These are phyloP conservation scores for Tricladium varicosporioides DNA, from an alignment of 2,329 filamentous ascomycete species.

Conservation along the genomic window DNA sequence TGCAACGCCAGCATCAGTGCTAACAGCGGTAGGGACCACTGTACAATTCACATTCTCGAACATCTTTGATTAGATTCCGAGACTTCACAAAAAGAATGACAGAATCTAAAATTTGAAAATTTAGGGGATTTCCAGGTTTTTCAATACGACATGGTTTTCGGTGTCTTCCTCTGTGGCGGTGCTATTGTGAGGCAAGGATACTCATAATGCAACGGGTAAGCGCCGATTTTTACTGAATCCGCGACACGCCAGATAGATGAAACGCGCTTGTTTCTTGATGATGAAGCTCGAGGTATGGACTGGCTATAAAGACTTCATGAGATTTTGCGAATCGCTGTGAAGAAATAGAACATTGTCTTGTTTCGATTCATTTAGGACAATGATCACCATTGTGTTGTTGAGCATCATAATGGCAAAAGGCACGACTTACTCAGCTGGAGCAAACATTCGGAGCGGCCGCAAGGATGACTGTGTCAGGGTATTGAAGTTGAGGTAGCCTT, in stretches of 20 bases:
- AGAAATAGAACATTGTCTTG: background rate
- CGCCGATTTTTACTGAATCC: background rate
- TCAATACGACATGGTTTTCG: background rate
- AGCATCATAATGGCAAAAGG: background rate
- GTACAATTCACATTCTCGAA: constrained; percentile 6
- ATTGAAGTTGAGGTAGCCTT: too few species aligned
- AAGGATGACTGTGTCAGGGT: too few species aligned
- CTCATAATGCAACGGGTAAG: background rate
- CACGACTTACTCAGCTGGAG: background rate
- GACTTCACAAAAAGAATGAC: too few species aligned
- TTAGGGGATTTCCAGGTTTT: background rate
- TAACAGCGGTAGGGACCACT: constrained; percentile 9
- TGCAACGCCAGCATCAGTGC: constrained; percentile 54
- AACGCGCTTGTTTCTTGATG: background rate
- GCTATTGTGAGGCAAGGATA: background rate
- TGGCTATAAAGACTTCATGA: background rate
- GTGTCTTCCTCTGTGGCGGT: background rate
- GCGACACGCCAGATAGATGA: background rate
- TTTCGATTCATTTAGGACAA: background rate
- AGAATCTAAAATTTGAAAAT: too few species aligned
- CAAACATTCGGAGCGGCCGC: too few species aligned
- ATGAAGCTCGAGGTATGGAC: background rate
- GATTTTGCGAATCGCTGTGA: background rate
- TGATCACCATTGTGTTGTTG: background rate
- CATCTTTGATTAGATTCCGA: too few species aligned